Percentiles rank a stretch among this genome's conserved stretches.
Evolutionary conservation across 352 stramenopile species (phyloP).

Genomic region (Thalassiosira allenii): DNA sequence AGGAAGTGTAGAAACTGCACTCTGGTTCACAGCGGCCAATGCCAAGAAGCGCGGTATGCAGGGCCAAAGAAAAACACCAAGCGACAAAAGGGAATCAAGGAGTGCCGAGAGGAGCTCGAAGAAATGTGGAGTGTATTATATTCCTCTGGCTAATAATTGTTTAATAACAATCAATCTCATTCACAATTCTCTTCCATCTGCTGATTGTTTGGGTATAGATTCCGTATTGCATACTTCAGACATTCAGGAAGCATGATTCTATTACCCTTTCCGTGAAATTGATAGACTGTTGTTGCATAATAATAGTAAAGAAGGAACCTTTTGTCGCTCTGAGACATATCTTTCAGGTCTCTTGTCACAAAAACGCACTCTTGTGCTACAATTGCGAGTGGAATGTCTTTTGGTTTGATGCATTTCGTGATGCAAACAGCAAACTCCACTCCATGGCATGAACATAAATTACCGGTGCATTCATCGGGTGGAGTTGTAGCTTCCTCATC

Average conservation of each 20-base stretch:
- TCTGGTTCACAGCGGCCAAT: neutral
- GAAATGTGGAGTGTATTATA: neutral
- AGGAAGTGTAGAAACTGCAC: conserved; percentile 30
- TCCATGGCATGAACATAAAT: conserved; percentile 4
- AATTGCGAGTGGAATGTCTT: neutral
- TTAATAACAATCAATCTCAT: no score
- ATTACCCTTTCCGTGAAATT: conserved; percentile 23
- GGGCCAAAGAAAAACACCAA: conserved; percentile 7
- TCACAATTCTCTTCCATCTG: no score
- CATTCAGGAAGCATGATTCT: conserved; percentile 19
- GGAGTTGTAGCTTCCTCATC: neutral
- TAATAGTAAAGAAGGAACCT: conserved; percentile 35
- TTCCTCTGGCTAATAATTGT: no score
- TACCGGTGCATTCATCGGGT: neutral
- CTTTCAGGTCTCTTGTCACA: conserved; percentile 1
- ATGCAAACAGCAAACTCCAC: conserved; percentile 11
- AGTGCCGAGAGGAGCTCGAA: neutral
- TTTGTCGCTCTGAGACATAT: conserved; percentile 16
- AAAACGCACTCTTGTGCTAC: conserved; percentile 27
- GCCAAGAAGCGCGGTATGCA: neutral
- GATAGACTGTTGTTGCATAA: conserved; percentile 35
- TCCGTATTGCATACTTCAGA: conserved; percentile 4
- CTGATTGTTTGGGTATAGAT: neutral
- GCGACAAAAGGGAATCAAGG: neutral
- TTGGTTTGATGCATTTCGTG: neutral